Percentiles rank a stretch among this genome's conserved stretches.
Evolutionary conservation across 768 basidiomycete genomes (phyloP).

Genomic region (Tricholoma hemisulphureum): DNA sequence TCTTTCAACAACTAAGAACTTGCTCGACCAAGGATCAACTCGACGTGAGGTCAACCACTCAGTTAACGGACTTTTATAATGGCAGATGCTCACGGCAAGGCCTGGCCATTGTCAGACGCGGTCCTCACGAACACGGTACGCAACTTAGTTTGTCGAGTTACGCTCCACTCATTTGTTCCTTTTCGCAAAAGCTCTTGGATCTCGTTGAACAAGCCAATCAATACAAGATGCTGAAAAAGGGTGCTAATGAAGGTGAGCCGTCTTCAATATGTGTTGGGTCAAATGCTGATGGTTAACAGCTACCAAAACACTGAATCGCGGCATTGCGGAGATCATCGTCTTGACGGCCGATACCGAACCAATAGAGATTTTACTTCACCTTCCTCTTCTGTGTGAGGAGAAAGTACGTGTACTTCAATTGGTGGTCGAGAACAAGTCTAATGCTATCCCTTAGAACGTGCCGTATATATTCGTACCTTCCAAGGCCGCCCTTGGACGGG

Average conservation of each 20-base stretch:
- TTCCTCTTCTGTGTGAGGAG: slow-evolving; percentile 97
- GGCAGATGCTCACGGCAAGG: slow-evolving; percentile 73
- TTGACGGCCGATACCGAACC: slow-evolving; percentile 97
- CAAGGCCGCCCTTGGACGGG: slow-evolving; percentile 93
- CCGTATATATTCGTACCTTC: slow-evolving; percentile 94
- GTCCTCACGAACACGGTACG: slow-evolving; percentile 86
- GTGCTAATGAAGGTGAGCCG: slow-evolving; percentile 91
- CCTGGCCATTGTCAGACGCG: slow-evolving; percentile 86
- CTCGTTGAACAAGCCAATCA: slow-evolving; percentile 93
- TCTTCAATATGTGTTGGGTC: background rate
- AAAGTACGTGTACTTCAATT: slow-evolving; percentile 56
- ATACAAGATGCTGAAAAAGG: slow-evolving; percentile 98
- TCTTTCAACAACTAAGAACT: slow-evolving; percentile 15
- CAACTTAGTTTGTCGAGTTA: background rate
- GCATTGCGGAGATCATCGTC: slow-evolving; percentile 96
- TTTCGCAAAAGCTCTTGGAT: slow-evolving; percentile 79
- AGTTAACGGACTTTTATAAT: slow-evolving; percentile 37
- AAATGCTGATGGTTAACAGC: slow-evolving; percentile 44
- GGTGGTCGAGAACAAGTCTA: slow-evolving; percentile 1
- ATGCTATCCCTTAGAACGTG: slow-evolving; percentile 64
- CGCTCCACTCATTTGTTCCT: slow-evolving; percentile 1
- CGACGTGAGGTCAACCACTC: slow-evolving; percentile 63
- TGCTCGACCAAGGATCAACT: slow-evolving; percentile 80
- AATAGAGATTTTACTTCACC: slow-evolving; percentile 94
- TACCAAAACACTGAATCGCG: slow-evolving; percentile 97